A percentile compares a stretch with the other conserved stretches of the same genome.
Conservation (phyloP, 1,139 yeast species). For the Dujonia santamariae region DNA sequence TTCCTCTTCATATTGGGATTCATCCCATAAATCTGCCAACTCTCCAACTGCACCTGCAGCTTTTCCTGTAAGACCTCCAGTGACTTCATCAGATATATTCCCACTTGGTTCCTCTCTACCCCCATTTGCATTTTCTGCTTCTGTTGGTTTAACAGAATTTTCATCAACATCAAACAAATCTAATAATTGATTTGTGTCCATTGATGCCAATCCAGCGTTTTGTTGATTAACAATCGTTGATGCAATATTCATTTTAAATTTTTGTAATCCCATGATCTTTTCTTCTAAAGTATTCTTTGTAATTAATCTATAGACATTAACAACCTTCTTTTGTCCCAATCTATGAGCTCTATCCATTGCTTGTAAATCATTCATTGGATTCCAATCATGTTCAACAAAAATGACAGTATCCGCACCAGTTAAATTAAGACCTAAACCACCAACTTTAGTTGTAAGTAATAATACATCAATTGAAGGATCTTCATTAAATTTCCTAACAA, state of each 20-base stretch:
- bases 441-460: constrained; percentile 92
- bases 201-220: constrained; percentile 87
- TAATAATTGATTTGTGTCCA: constrained; percentile 93
- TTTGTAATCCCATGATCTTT: constrained; percentile 97
- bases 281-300: constrained; percentile 94
- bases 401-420: constrained; percentile 99
- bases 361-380: constrained; percentile 98
- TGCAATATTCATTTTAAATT: constrained; percentile 96
- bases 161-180: constrained; percentile 84
- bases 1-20: constrained; percentile 92
- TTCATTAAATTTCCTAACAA: constrained; percentile 88
- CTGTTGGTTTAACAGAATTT: constrained; percentile 35
- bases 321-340: constrained; percentile 96
- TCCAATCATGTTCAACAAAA: constrained; percentile 99
- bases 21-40: constrained; percentile 95
- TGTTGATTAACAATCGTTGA: constrained; percentile 96
- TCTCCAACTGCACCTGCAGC: constrained; percentile 80
- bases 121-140: constrained; percentile 21
- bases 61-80: constrained; percentile 56
- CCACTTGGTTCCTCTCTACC: constrained; percentile 21
- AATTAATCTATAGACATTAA: constrained; percentile 87
- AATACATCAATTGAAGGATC: constrained; percentile 97
- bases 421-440: constrained; percentile 93
- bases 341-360: constrained; percentile 99
- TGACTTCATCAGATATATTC: constrained; percentile 49